A percentile compares a stretch with the other conserved stretches of the same genome.
These are phyloP conservation scores for Tylopilus vinaceipallidus DNA, from an alignment of 768 basidiomycete genomes.

Conservation along the genomic window DNA sequence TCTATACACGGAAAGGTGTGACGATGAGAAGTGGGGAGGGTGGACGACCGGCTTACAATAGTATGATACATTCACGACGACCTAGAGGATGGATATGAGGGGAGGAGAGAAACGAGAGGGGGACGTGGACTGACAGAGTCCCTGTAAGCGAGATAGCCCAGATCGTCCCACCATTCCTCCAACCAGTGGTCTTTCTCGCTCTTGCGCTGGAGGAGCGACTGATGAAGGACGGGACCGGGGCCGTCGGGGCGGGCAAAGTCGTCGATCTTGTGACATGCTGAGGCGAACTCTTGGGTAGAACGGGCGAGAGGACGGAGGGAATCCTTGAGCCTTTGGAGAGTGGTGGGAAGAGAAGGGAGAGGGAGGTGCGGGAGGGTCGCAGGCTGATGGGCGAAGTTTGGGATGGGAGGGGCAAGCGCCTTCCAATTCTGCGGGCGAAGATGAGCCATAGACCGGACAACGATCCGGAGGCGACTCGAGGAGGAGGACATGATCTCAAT, in stretches of 20 bases:
- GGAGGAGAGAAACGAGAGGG: background rate
- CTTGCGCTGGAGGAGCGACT: slow-evolving; percentile 54
- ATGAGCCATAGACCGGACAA: slow-evolving; percentile 18
- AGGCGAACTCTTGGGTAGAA: slow-evolving; percentile 53
- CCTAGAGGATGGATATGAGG: slow-evolving; percentile 38
- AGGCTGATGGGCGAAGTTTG: slow-evolving; percentile 65
- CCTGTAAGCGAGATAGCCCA: slow-evolving; percentile 78
- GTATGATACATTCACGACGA: slow-evolving; percentile 92
- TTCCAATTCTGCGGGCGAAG: slow-evolving; percentile 67
- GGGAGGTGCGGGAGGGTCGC: slow-evolving; percentile 66
- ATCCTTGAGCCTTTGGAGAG: slow-evolving; percentile 65
- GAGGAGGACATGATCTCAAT: slow-evolving; percentile 4
- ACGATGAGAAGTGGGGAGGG: slow-evolving; percentile 1
- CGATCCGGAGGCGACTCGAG: background rate
- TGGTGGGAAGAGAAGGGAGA: slow-evolving; percentile 64
- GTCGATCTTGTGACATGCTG: slow-evolving; percentile 62
- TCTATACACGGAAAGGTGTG: slow-evolving; percentile 43
- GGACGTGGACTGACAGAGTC: slow-evolving; percentile 59
- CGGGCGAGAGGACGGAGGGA: slow-evolving; percentile 74
- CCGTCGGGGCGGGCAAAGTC: slow-evolving; percentile 47
- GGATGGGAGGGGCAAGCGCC: slow-evolving; percentile 56
- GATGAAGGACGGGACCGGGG: slow-evolving; percentile 57
- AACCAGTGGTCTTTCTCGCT: slow-evolving; percentile 74
- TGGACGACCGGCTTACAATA: slow-evolving; percentile 58
- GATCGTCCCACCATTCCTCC: slow-evolving; percentile 93